Base-by-base conservation (phyloP, 768 basidiomycete species). In the Tricholoma flavovirens region DNA sequence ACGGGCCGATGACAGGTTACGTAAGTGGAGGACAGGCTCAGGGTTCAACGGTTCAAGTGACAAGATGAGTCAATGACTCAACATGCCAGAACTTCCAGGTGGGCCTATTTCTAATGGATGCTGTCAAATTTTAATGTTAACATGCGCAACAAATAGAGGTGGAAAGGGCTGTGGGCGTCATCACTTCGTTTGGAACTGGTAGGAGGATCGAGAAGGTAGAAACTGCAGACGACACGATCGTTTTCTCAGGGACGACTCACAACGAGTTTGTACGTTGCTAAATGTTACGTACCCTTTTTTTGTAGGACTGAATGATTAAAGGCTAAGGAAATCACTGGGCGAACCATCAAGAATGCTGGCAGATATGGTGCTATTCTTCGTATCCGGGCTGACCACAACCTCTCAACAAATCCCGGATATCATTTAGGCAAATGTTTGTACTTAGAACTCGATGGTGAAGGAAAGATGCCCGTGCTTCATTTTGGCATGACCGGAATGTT, bases 401-500 rank as follows among this genome's bases (percentile, higher is more conserved):
- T 17, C 48, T 21, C 14, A 46, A 12, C 40, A 43, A 24, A 45
- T 19, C 30, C 6, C 10, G 14, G 51, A 40, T 53, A 14, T 15
- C 35, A 24, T 35, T 11, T 2, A 36, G 85, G 52, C 83, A 87
- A 67, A 73, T 79, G n/a, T 33, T 84, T 86, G 57, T 92, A 86
- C 62, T 66, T 91, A 10, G 75, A 78, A 43, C 75, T 91, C 2
- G 77, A 81, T 29, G 87, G 86, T 6, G 57, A 71, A 12, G 88
- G 87, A 0, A 75, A 74, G 62, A 66, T 80, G 59, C 88, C 88
- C 3, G 84, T 90, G 2, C 69, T 90, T 49, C 89, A 91, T 65
- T 88, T 91, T 60, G 90, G 89, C 2, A 92, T 91, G 90, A 90
- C 88, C 1, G 89, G 89, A n/a, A 87, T 83, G 82, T 73, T 91